A percentile compares a stretch with the other conserved stretches of the same genome.
These are phyloP conservation scores for Ceratocystis lukuohia DNA, from an alignment of 2,329 filamentous ascomycete genomes.

Conservation along the genomic window DNA sequence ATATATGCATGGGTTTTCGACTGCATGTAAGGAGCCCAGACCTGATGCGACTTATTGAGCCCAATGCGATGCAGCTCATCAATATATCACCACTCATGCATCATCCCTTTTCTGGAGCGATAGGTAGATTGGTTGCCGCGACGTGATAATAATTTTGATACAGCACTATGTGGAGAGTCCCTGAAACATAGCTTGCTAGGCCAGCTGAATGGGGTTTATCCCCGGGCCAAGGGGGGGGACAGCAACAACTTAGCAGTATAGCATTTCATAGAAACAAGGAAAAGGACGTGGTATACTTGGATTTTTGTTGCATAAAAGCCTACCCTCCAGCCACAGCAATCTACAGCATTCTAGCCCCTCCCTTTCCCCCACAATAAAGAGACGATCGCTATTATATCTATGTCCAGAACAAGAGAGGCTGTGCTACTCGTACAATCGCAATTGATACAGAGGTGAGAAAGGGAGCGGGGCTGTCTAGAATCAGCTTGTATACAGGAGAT, in stretches of 20 bases:
- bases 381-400: neutral
- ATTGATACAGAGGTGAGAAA: neutral
- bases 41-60: neutral
- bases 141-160: neutral
- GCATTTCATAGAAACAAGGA: neutral
- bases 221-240: neutral
- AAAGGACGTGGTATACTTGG: neutral
- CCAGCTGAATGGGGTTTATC: neutral
- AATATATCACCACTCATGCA: neutral
- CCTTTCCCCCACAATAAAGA: neutral
- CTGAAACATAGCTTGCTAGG: neutral
- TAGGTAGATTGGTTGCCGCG: no score
- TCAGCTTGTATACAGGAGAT: no score
- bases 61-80: neutral
- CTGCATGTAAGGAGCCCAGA: neutral
- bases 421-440: neutral
- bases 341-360: neutral
- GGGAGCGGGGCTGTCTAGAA: no score
- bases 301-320: neutral
- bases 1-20: neutral
- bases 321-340: neutral
- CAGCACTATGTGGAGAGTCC: neutral
- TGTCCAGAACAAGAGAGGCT: neutral
- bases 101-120: neutral
- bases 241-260: neutral